Base-by-base conservation (phyloP, 1,284 basidiomycete species). In the Malassezia equina region DNA sequence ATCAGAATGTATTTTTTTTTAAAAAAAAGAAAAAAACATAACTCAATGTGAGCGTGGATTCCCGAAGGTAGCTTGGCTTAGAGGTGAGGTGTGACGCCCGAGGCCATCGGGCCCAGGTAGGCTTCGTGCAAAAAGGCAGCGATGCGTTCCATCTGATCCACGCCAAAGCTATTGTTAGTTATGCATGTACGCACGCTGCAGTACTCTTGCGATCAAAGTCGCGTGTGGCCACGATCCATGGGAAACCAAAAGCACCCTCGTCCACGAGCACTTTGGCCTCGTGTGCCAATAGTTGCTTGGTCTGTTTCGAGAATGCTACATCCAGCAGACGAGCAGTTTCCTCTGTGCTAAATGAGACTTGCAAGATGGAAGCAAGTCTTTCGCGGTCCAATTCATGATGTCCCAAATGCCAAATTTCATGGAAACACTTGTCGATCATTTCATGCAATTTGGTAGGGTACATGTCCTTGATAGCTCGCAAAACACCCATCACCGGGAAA, bases 331-430 rank as follows among this genome's bases (percentile, higher is more conserved):
- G 1, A 8, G 23, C 8, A 7, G 42, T 21, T 4, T 23, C 7
- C 13, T 27, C 21, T 17, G 25, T 32, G 4, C 31, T 23, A 24
- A 54, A 50, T 0, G 3, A 13, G 2, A 15, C 5, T 12, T 8
- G 17, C 7, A 40, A 29, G 11, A 55, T 8, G 1, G 7, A n/a
- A 6, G 23, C 31, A 6, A 55, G n/a, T 7, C 43, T 34, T 3
- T 55, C 52, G 12, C n/a, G 23, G 15, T 7, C 33, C 24, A 28
- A 13, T 6, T 48, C 15, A 11, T 19, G 23, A 3, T 42, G 24
- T 13, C 47, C 47, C 7, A 45, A 27, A 28, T 36, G 33, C 71
- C 71, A 73, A 50, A 67, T 58, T 12, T 62, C 62, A 1, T 56
- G 53, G 42, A 63, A 64, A 36, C 58, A 60, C 13, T 56, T 55